Evolutionary conservation across 2,329 filamentous ascomycete species (phyloP).

Genomic region (Sporothrix phasma): DNA sequence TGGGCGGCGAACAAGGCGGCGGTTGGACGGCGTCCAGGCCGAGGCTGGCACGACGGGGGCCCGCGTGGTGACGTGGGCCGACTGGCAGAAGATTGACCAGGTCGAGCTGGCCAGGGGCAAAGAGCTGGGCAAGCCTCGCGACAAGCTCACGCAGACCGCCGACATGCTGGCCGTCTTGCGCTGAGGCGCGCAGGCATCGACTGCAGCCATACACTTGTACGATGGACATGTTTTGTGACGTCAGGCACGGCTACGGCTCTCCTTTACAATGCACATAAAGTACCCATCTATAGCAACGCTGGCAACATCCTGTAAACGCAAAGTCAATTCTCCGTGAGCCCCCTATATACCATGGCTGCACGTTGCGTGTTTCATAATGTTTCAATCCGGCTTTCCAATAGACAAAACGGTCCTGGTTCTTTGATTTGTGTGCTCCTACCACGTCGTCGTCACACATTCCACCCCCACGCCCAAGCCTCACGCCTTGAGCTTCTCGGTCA

Average conservation of each 20-base stretch:
- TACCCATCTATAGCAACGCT: neutral
- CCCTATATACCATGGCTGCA: neutral
- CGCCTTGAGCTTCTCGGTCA: slow-evolving; percentile 84
- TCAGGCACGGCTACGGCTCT: neutral
- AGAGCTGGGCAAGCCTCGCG: slow-evolving; percentile 62
- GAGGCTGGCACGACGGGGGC: slow-evolving; percentile 43
- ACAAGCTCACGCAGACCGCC: slow-evolving; percentile 51
- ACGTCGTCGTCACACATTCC: slow-evolving; percentile 4
- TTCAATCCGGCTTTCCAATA: neutral
- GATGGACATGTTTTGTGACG: neutral
- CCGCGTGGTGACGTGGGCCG: slow-evolving; percentile 64
- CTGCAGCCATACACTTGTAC: neutral
- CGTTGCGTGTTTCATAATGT: neutral
- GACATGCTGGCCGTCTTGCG: slow-evolving; percentile 48
- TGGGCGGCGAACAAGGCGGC: slow-evolving; percentile 18
- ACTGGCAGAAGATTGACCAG: slow-evolving; percentile 77
- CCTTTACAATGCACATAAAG: neutral
- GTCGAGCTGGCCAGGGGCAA: slow-evolving; percentile 61
- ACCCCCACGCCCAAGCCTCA: slow-evolving; percentile 7
- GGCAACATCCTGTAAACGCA: neutral
- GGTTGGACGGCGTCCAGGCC: slow-evolving; percentile 67
- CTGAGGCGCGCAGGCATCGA: slow-evolving; percentile 19
- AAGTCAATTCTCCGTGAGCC: neutral
- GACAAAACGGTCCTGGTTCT: neutral
- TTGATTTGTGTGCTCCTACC: slow-evolving; percentile 10